Evolutionary conservation across 345 rosid species (phyloP).

Genomic region (Dipteronia sinensis): DNA sequence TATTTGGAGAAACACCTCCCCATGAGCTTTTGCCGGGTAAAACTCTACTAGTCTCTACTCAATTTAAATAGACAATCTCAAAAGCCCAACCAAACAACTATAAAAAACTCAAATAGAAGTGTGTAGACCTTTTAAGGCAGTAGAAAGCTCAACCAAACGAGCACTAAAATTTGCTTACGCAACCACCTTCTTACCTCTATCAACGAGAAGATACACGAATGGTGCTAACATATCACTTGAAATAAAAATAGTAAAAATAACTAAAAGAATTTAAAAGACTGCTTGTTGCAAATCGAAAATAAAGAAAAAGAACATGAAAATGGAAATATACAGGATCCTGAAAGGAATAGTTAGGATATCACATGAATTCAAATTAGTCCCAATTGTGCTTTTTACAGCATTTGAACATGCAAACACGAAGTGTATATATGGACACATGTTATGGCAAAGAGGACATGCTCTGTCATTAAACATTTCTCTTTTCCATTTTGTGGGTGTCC

Average conservation of each 20-base stretch:
- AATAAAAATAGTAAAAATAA: neutral
- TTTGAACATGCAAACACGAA: slow-evolving; percentile 1
- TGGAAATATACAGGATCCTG: neutral
- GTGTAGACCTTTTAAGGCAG: no score
- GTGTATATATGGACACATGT: neutral
- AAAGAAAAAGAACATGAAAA: neutral
- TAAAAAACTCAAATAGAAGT: no score
- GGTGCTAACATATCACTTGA: neutral
- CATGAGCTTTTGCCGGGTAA: no score
- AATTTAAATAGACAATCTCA: no score
- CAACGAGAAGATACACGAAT: neutral
- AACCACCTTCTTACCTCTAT: neutral
- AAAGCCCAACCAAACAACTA: no score
- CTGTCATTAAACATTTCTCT: neutral
- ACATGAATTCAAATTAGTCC: neutral
- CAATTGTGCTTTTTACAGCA: neutral
- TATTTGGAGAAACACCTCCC: no score
- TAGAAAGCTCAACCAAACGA: no score
- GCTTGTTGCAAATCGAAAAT: neutral
- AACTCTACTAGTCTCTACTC: no score
- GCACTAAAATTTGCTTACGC: neutral
- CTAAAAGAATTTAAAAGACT: neutral
- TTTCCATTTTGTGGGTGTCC: neutral
- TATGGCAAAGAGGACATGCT: neutral
- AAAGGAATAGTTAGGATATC: neutral